Evolutionary conservation across 1,284 basidiomycete species (phyloP).

Genomic region (Boletellus deceptivus): DNA sequence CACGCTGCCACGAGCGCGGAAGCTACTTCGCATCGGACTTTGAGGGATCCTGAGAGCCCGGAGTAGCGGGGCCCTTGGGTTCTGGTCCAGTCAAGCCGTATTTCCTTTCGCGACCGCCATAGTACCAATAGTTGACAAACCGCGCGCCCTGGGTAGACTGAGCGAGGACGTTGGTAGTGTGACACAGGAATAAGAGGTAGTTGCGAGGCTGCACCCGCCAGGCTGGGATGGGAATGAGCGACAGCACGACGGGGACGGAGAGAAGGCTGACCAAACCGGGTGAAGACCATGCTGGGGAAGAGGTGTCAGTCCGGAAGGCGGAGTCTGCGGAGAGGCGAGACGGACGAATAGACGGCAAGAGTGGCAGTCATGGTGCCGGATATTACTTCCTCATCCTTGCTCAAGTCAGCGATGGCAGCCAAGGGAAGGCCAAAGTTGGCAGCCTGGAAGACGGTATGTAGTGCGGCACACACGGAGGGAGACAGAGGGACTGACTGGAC

Average conservation of each 20-base stretch:
- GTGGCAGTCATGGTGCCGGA: conserved; percentile 95
- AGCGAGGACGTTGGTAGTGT: conserved; percentile 86
- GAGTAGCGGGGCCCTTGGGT: conserved; percentile 44
- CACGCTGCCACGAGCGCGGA: not conserved
- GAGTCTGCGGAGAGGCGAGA: conserved; percentile 24
- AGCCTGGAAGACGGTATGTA: conserved; percentile 50
- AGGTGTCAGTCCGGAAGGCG: conserved; percentile 6
- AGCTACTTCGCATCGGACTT: conserved; percentile 34
- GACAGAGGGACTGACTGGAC: conserved; percentile 64
- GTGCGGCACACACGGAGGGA: not conserved
- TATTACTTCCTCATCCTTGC: conserved; percentile 93
- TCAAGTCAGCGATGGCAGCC: conserved; percentile 85
- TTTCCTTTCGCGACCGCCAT: conserved; percentile 72
- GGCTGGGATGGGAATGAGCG: conserved; percentile 44
- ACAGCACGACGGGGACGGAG: not conserved
- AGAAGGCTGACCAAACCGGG: conserved; percentile 75
- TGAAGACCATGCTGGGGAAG: conserved; percentile 78
- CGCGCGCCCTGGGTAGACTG: conserved; percentile 81
- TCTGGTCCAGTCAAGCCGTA: conserved; percentile 39
- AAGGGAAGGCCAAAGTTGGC: conserved; percentile 97
- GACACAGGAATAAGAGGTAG: conserved; percentile 91
- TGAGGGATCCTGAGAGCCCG: conserved; percentile 49
- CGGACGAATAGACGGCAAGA: conserved; percentile 87
- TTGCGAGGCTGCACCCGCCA: conserved; percentile 96
- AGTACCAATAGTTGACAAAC: conserved; percentile 88